Conservation (phyloP, 2,329 filamentous ascomycete species). For the Pyrenochaeta sp. region DNA sequence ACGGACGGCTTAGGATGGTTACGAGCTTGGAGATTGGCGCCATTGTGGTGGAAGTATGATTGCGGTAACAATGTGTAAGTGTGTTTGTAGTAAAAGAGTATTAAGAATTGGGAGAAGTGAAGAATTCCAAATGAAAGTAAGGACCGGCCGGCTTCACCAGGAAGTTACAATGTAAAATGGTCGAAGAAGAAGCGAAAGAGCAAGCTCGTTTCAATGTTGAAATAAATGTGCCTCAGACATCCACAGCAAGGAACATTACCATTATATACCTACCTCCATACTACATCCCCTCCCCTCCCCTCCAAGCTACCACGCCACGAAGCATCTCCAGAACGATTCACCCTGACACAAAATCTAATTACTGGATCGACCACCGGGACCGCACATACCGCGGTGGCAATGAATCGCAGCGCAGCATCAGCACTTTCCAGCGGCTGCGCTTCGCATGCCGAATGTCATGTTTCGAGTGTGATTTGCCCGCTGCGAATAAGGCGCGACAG, state of each 20-base stretch:
- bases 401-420: slow-evolving; percentile 14
- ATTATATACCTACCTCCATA: no score
- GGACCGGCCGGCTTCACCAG: slow-evolving; percentile 20
- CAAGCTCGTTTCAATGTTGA: slow-evolving; percentile 4
- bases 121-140: neutral
- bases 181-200: slow-evolving; percentile 5
- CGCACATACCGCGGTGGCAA: slow-evolving; percentile 17
- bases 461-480: slow-evolving; percentile 25
- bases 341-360: no score
- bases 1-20: slow-evolving; percentile 33
- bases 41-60: slow-evolving; percentile 22
- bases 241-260: slow-evolving; percentile 9
- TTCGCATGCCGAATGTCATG: slow-evolving; percentile 14
- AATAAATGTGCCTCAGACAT: slow-evolving; percentile 8
- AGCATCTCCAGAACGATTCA: no score
- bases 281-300: no score
- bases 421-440: neutral
- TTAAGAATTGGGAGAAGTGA: no score
- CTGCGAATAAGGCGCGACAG: slow-evolving; percentile 27
- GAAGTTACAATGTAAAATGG: slow-evolving; percentile 17
- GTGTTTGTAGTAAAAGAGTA: no score
- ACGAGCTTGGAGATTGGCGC: slow-evolving; percentile 36
- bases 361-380: slow-evolving; percentile 16
- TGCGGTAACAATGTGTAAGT: neutral
- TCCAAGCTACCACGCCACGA: no score